Evolutionary conservation across 352 stramenopile species (phyloP).

Genomic region (Phytophthora cryptogea): DNA sequence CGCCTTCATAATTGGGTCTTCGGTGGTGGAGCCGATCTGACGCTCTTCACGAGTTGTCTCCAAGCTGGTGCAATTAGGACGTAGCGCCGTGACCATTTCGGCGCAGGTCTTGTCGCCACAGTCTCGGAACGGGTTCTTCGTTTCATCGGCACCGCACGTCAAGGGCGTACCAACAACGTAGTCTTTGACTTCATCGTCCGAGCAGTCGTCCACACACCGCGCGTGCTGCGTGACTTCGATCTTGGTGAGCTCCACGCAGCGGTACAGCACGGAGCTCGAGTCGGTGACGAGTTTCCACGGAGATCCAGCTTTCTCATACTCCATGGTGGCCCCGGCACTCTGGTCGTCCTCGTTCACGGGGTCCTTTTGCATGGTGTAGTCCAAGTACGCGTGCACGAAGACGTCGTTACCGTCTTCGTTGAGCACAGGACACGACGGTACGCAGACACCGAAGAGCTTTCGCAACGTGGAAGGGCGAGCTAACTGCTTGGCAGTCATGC

Average conservation of each 20-base stretch:
- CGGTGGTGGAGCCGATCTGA: conserved; percentile 42
- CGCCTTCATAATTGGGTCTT: conserved; percentile 59
- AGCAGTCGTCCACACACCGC: conserved; percentile 72
- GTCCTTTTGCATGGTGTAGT: conserved; percentile 46
- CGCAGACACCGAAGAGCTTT: conserved; percentile 59
- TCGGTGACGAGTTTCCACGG: conserved; percentile 68
- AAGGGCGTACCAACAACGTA: conserved; percentile 33
- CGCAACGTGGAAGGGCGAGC: conserved; percentile 35
- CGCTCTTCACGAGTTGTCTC: conserved; percentile 50
- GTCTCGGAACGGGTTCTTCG: conserved; percentile 54
- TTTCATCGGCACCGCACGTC: conserved; percentile 47
- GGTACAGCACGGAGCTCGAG: conserved; percentile 68
- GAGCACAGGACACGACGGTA: conserved; percentile 52
- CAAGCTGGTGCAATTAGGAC: conserved; percentile 57
- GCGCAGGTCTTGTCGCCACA: conserved; percentile 58
- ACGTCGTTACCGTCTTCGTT: conserved; percentile 33
- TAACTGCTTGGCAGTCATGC: conserved; percentile 19
- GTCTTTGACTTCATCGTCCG: conserved; percentile 38
- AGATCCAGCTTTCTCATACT: conserved; percentile 61
- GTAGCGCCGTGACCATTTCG: conserved; percentile 40
- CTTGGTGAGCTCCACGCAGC: conserved; percentile 69
- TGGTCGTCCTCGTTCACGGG: conserved; percentile 42
- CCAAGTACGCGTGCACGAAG: conserved; percentile 67
- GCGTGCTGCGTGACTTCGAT: conserved; percentile 47
- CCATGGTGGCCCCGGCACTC: conserved; percentile 30